Percentiles rank a stretch among this genome's conserved stretches.
Evolutionary conservation across 176 grass and related monocot genomes (phyloP).

Genomic region (Carex scoparia): DNA sequence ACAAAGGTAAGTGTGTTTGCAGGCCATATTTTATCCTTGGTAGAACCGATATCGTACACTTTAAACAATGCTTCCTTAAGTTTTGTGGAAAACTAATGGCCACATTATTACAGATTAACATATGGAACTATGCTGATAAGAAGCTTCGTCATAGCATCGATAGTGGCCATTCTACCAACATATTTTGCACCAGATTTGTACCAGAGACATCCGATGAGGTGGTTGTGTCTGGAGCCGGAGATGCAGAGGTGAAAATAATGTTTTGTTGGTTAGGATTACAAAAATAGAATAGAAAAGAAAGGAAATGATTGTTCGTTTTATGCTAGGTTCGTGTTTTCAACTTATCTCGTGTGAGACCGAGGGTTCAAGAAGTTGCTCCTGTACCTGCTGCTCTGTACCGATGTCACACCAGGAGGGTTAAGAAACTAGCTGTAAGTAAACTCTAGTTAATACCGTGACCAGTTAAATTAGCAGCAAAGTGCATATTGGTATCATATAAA

Average conservation of each 20-base stretch:
- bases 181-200: slow-evolving; percentile 95
- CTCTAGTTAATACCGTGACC: background rate
- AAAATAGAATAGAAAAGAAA: slow-evolving; percentile 5
- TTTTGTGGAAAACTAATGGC: background rate
- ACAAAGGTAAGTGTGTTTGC: slow-evolving; percentile 61
- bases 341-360: slow-evolving; percentile 65
- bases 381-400: slow-evolving; percentile 68
- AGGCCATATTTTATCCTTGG: background rate
- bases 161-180: slow-evolving; percentile 78
- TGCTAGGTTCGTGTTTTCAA: slow-evolving; percentile 90
- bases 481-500: background rate
- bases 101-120: slow-evolving; percentile 71
- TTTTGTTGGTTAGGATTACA: background rate
- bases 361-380: slow-evolving; percentile 54
- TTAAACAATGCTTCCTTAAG: background rate
- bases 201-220: slow-evolving; percentile 87
- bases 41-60: background rate
- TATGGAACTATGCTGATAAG: slow-evolving; percentile 73
- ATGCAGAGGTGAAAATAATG: slow-evolving; percentile 55
- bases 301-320: slow-evolving; percentile 31
- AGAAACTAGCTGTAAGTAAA: slow-evolving; percentile 89
- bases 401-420: slow-evolving; percentile 90
- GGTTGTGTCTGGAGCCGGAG: slow-evolving; percentile 84
- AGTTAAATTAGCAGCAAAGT: background rate
- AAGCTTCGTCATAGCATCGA: slow-evolving; percentile 76